Conservation (phyloP, 139 green algal genomes). For the Chlorella sp. region DNA sequence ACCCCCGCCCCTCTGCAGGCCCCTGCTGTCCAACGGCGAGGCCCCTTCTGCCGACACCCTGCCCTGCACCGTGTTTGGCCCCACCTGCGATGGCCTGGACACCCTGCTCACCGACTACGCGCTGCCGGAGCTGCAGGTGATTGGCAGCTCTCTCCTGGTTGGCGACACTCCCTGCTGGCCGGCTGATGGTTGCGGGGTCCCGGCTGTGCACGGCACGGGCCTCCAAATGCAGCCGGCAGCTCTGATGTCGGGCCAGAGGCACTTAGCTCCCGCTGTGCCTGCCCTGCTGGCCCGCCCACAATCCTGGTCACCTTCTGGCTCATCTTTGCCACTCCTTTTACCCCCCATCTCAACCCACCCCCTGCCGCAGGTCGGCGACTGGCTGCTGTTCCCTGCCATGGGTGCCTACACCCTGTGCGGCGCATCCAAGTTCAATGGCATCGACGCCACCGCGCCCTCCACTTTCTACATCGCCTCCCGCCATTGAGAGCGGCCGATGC, state of each 20-base stretch:
- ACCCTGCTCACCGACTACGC: slow-evolving; percentile 29
- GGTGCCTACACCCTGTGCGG: slow-evolving; percentile 94
- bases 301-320: too few species aligned
- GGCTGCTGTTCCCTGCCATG: slow-evolving; percentile 91
- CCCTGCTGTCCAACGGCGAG: slow-evolving; percentile 30
- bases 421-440: slow-evolving; percentile 88
- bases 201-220: too few species aligned
- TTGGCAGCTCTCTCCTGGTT: too few species aligned
- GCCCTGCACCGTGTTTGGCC: slow-evolving; percentile 86
- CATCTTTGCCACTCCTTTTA: background rate
- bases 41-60: background rate
- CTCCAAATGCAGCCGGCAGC: too few species aligned
- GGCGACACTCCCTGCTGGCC: too few species aligned
- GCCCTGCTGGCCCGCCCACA: too few species aligned
- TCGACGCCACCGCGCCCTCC: slow-evolving; percentile 46
- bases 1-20: background rate
- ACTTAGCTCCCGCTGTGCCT: too few species aligned
- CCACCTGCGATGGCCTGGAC: slow-evolving; percentile 89
- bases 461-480: slow-evolving; percentile 61
- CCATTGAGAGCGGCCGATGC: background rate
- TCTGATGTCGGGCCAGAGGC: too few species aligned
- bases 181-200: too few species aligned
- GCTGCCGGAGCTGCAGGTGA: slow-evolving; percentile 55
- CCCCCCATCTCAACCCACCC: slow-evolving; percentile 51
- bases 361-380: slow-evolving; percentile 88